These are phyloP conservation scores for Fusarium brevicatenulatum DNA, from an alignment of 2,329 filamentous ascomycete species.

Conservation along the genomic window DNA sequence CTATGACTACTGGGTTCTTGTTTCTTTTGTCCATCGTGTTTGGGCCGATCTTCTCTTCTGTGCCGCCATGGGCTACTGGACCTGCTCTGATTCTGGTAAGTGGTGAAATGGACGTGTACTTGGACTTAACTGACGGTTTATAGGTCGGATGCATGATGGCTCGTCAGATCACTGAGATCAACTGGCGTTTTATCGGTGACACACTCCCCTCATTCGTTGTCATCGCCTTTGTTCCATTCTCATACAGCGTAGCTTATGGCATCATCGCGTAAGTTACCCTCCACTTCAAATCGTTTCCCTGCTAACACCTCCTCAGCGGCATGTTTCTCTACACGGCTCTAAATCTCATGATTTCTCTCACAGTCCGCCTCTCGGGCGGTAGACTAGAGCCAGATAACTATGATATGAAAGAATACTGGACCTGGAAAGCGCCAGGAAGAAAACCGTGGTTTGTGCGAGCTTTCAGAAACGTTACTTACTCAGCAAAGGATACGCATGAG, in stretches of 20 bases:
- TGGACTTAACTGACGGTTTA: neutral
- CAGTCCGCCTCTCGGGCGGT: slow-evolving; percentile 16
- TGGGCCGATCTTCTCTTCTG: slow-evolving; percentile 75
- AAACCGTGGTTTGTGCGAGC: slow-evolving; percentile 31
- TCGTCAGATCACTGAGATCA: slow-evolving; percentile 77
- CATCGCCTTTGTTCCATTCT: slow-evolving; percentile 83
- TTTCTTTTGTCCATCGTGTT: slow-evolving; percentile 77
- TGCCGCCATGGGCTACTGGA: slow-evolving; percentile 79
- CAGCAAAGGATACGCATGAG: neutral
- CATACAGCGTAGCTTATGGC: slow-evolving; percentile 84
- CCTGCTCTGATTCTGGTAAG: slow-evolving; percentile 74
- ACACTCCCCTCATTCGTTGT: slow-evolving; percentile 82
- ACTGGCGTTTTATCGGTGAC: slow-evolving; percentile 84
- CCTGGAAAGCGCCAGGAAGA: slow-evolving; percentile 27
- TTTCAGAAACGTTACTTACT: neutral
- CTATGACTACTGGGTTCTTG: slow-evolving; percentile 71
- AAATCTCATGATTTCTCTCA: slow-evolving; percentile 23
- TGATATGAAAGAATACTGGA: slow-evolving; percentile 40
- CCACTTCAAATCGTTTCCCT: rapidly evolving
- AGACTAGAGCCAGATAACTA: slow-evolving; percentile 30
- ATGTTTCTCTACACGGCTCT: slow-evolving; percentile 31
- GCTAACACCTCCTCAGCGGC: neutral
- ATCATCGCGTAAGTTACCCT: slow-evolving; percentile 66
- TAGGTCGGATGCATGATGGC: slow-evolving; percentile 81
- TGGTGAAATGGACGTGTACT: rapidly evolving